These are phyloP conservation scores for Ichthyophonus hoferi DNA, from an alignment of 208 protist species.

Conservation along the genomic window DNA sequence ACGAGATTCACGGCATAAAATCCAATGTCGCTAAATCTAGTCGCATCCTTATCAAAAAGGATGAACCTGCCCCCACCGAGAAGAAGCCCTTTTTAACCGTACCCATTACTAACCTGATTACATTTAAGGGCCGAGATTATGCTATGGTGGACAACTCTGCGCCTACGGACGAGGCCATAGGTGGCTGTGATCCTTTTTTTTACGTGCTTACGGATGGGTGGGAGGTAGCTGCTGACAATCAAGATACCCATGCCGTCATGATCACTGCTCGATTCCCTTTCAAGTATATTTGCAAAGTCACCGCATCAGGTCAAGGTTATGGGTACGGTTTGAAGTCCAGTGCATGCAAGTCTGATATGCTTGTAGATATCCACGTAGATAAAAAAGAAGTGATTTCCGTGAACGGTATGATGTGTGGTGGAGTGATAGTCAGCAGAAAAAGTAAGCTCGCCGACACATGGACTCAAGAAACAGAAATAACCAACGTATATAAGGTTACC, in stretches of 20 bases:
- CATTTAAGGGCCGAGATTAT: neutral
- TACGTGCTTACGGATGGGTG: neutral
- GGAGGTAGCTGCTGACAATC: neutral
- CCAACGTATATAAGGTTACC: neutral
- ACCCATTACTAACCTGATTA: neutral
- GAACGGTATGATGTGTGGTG: neutral
- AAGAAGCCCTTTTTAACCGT: no score
- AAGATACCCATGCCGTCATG: neutral
- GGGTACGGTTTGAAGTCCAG: neutral
- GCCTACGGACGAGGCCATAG: neutral
- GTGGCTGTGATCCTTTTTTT: neutral
- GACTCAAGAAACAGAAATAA: neutral
- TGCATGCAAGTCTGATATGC: neutral
- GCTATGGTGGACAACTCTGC: neutral
- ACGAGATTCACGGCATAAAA: neutral
- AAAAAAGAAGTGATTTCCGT: neutral
- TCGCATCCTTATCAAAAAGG: neutral
- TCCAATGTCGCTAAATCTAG: neutral
- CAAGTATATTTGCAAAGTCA: neutral
- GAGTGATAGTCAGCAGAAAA: neutral
- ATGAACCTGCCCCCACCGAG: neutral
- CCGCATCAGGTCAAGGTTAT: neutral
- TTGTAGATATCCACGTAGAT: no score
- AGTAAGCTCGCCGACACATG: neutral
- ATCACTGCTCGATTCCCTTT: neutral